Conservation (phyloP, 768 basidiomycete species). For the Pleurotus pulmonarius region DNA sequence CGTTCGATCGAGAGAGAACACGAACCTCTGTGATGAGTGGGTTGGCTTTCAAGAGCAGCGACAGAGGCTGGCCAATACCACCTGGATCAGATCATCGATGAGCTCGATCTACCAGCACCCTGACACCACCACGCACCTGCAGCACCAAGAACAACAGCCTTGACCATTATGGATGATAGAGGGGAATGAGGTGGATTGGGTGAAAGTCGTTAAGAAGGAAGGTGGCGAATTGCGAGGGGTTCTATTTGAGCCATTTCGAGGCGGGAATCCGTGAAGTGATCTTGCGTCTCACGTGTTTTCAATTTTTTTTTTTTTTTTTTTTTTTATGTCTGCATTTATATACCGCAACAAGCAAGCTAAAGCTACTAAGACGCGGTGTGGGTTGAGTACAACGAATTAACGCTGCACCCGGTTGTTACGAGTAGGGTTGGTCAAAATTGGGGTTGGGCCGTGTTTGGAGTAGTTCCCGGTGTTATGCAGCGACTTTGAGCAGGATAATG, state of each 20-base stretch:
- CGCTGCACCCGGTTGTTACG: too few species aligned
- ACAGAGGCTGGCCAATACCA: constrained; percentile 95
- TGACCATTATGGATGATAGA: constrained; percentile 39
- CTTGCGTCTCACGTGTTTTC: constrained; percentile 4
- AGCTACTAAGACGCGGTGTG: too few species aligned
- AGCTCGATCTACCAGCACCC: constrained; percentile 7
- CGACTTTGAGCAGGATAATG: too few species aligned
- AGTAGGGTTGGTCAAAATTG: too few species aligned
- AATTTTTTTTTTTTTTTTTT: too few species aligned
- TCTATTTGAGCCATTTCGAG: background rate
- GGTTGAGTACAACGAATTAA: too few species aligned
- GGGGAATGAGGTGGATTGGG: background rate
- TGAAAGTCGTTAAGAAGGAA: constrained; percentile 7
- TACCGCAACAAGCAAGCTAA: too few species aligned
- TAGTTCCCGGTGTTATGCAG: too few species aligned
- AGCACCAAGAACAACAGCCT: constrained; percentile 96
- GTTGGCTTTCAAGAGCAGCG: constrained; percentile 87
- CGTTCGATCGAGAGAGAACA: background rate
- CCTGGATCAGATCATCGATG: constrained; percentile 39
- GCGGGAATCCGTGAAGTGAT: constrained; percentile 7
- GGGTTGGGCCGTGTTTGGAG: too few species aligned
- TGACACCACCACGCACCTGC: constrained; percentile 51
- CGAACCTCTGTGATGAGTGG: constrained; percentile 72
- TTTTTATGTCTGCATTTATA: too few species aligned
- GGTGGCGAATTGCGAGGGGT: background rate